phyloP scores from a whole-genome alignment of 129 eudicot genomes.

The Calendula officinalis region DNA sequence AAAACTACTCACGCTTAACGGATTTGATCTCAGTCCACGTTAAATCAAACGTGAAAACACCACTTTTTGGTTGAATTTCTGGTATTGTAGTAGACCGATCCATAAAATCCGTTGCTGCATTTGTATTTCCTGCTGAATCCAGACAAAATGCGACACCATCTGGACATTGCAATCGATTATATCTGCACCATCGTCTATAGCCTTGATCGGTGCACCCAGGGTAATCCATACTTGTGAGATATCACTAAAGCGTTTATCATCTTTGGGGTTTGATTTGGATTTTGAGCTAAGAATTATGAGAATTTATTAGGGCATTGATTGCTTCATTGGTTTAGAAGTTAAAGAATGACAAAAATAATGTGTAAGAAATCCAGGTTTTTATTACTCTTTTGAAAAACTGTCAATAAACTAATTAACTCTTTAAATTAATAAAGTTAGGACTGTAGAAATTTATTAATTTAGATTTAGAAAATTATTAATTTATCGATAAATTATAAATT shows the following conservation, averaged over 20 bases:
- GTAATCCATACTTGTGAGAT: slow-evolving; percentile 71
- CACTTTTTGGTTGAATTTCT: slow-evolving; percentile 58
- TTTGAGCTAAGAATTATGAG: slow-evolving; percentile 48
- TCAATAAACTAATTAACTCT: too few species aligned
- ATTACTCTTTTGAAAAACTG: too few species aligned
- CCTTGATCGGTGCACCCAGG: slow-evolving; percentile 83
- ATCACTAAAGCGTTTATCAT: slow-evolving; percentile 46
- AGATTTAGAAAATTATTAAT: too few species aligned
- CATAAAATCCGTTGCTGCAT: slow-evolving; percentile 54
- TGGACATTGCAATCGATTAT: slow-evolving; percentile 89
- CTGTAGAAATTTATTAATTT: too few species aligned
- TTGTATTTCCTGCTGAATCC: slow-evolving; percentile 55
- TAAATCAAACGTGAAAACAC: slow-evolving; percentile 89
- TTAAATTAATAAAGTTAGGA: too few species aligned
- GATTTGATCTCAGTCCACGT: slow-evolving; percentile 81
- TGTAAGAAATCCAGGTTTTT: too few species aligned
- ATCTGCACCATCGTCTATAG: slow-evolving; percentile 80
- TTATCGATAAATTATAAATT: too few species aligned
- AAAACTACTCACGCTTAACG: slow-evolving; percentile 54
- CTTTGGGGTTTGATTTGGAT: slow-evolving; percentile 42
- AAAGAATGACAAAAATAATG: too few species aligned
- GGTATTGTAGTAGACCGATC: slow-evolving; percentile 45
- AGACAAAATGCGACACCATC: slow-evolving; percentile 74
- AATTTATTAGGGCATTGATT: not conserved
- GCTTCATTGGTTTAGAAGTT: too few species aligned